A percentile compares a stretch with the other conserved stretches of the same genome.
Evolutionary conservation across 495 filamentous ascomycete species (phyloP).

Genomic region (Clavariopsis aquatica): DNA sequence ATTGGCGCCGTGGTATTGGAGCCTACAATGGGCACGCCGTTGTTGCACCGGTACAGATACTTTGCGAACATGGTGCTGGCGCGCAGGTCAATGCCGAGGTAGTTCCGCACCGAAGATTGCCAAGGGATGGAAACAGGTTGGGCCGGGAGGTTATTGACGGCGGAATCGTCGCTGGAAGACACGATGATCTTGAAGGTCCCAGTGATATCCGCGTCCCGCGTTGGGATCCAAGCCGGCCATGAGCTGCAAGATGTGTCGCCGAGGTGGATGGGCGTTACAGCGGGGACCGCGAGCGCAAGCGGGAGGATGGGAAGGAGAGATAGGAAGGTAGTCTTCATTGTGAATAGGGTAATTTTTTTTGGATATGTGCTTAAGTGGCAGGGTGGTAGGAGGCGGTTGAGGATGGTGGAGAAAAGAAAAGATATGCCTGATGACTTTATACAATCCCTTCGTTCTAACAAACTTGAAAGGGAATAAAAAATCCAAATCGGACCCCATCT

Average conservation of each 20-base stretch:
- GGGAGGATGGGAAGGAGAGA: neutral
- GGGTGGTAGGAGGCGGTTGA: too few relatives aligned
- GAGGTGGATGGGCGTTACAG: conserved; percentile 2
- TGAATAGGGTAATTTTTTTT: too few relatives aligned
- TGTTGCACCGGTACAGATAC: neutral
- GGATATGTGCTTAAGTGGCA: too few relatives aligned
- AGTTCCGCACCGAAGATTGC: neutral
- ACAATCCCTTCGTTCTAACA: too few relatives aligned
- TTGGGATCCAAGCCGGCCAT: neutral
- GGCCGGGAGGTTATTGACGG: neutral
- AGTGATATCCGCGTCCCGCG: neutral
- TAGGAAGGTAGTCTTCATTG: neutral
- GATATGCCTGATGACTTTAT: too few relatives aligned
- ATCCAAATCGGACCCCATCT: too few relatives aligned
- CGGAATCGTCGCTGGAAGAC: conserved; percentile 1
- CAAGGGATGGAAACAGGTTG: neutral
- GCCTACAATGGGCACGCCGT: neutral
- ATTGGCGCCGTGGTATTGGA: neutral
- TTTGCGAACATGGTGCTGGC: neutral
- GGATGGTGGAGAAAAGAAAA: too few relatives aligned
- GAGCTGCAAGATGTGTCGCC: neutral
- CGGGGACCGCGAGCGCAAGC: neutral
- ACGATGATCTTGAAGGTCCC: neutral
- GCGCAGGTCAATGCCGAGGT: neutral
- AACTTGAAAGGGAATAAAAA: too few relatives aligned